Base-by-base conservation (phyloP, 176 grass and related monocot genomes). In the Tillandsia fasciculata region DNA sequence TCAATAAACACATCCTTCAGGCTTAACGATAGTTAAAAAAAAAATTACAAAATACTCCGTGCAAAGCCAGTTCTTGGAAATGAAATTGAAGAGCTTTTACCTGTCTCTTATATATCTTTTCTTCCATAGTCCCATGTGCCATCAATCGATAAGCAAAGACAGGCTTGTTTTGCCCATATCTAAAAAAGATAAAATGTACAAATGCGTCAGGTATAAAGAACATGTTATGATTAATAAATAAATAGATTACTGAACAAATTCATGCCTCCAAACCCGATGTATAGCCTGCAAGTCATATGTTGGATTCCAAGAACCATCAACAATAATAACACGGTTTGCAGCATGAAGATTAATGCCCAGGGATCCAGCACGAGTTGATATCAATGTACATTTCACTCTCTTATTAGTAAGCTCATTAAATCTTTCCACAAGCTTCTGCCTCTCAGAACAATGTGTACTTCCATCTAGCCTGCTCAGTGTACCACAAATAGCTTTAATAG, bases 41-140 rank as follows among this genome's bases (percentile, higher is more conserved):
- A 57, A 57, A 57, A 5, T 57, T 6, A 1, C 1, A 17, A 9
- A 10, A 18, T 59, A 61, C 14, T 47, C 6, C 64, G 33, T 7
- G 4, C 33, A 42, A 42, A 42, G 33, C 33, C 33, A 7, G 33
- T 42, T 42, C 33, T 42, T 42, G 33, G 33, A 28, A 42, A 67
- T 48, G 14, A 11, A 47, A 49, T 67, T 15, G 12, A 47, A 63
- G 3, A 17, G 61, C 26, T 49, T 12, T 8, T 82, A 97, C 94
- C 89, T 97, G 94, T 9, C 94, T 81, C 72, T 97, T 97, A 67
- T 97, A 97, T 88, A 97, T 90, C 86, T 97, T 97, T 77, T 97
- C 94, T 88, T 97, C 94, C 94, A 93, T 97, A 69, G 94, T 97
- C 71, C 84, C 72, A 84, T 90, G 87, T 61, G 94, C 86, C 86